Percentiles rank a stretch among this genome's conserved stretches.
Evolutionary conservation across 148 eudicot genomes (phyloP).

Genomic region (Mesembryanthemum crystallinum): DNA sequence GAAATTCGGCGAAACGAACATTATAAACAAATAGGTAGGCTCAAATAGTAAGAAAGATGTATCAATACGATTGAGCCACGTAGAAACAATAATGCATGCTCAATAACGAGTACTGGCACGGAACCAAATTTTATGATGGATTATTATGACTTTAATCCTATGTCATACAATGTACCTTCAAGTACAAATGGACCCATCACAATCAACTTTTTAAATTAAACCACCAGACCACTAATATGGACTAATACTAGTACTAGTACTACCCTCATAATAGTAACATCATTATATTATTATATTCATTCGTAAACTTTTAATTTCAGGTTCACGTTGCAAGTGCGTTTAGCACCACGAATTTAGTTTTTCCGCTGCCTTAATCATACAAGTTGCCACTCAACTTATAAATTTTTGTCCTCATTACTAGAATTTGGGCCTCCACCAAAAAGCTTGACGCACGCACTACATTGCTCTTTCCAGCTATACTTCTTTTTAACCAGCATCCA

Average conservation of each 20-base stretch:
- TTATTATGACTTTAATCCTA: not conserved
- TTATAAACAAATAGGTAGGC: no score
- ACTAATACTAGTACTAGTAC: not conserved
- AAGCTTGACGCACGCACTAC: not conserved
- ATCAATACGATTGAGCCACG: no score
- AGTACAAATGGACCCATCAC: slow-evolving; percentile 16
- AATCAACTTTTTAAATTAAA: slow-evolving; percentile 15
- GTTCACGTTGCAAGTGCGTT: slow-evolving; percentile 21
- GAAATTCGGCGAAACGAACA: no score
- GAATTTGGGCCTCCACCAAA: not conserved
- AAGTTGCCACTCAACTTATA: not conserved
- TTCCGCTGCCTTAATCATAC: slow-evolving; percentile 22
- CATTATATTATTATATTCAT: not conserved
- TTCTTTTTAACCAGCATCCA: no score
- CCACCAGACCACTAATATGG: slow-evolving; percentile 10
- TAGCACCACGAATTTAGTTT: not conserved
- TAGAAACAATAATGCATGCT: no score
- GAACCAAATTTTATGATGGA: not conserved
- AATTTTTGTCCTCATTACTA: not conserved
- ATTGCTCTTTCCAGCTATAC: not conserved
- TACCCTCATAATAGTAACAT: no score
- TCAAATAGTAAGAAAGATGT: no score
- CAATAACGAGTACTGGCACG: no score
- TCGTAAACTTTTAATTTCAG: not conserved
- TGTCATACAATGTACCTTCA: slow-evolving; percentile 20